phyloP scores from a whole-genome alignment of 352 stramenopile genomes.

The Poterioochromonas sp. region DNA sequence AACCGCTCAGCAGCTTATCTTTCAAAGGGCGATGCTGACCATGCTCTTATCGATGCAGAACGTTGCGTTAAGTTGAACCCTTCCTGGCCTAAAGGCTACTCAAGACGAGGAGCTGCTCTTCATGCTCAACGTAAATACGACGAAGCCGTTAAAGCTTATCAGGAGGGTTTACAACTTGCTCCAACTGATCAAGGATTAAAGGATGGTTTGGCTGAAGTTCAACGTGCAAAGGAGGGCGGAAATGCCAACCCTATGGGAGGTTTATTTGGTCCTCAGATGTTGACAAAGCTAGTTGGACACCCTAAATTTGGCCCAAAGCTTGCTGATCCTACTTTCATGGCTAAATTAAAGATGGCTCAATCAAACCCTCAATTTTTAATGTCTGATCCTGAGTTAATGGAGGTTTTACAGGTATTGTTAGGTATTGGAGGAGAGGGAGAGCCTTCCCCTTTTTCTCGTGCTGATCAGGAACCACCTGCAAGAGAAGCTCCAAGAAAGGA shows the following conservation, averaged over 20 bases:
- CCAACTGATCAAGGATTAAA: constrained; percentile 76
- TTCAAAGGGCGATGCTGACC: constrained; percentile 52
- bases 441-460: constrained; percentile 53
- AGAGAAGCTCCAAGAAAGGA: not conserved
- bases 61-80: constrained; percentile 84
- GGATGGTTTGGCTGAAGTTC: constrained; percentile 81
- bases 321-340: constrained; percentile 79
- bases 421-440: constrained; percentile 60
- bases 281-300: constrained; percentile 77
- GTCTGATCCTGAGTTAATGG: constrained; percentile 64
- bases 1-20: constrained; percentile 81
- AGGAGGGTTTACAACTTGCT: constrained; percentile 75
- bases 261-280: constrained; percentile 88
- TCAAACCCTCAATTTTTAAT: constrained; percentile 58
- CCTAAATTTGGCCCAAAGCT: constrained; percentile 54
- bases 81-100: constrained; percentile 93
- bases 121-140: constrained; percentile 79
- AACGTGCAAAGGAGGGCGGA: constrained; percentile 65
- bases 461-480: not conserved
- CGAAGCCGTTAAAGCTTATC: constrained; percentile 60
- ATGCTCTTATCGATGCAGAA: constrained; percentile 91
- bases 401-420: constrained; percentile 54
- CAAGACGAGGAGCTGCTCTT: constrained; percentile 89
- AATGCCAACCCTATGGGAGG: not conserved
- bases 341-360: constrained; percentile 63